Conservation (phyloP, 1,139 yeast species). For the Hansenula sp. region DNA sequence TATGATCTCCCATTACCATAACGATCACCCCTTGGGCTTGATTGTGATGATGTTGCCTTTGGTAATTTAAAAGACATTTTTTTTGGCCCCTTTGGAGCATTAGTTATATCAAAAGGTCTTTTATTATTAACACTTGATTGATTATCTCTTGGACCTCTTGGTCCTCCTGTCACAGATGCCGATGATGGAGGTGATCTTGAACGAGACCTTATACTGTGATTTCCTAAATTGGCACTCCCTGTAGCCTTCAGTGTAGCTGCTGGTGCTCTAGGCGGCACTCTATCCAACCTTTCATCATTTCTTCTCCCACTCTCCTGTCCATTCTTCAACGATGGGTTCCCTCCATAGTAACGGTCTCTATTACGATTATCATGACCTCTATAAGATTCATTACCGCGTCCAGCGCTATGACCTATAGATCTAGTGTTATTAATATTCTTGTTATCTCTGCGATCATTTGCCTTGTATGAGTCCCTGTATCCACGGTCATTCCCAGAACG, state of each 20-base stretch:
- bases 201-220: conserved; percentile 1
- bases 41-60: conserved; percentile 2
- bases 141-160: not conserved
- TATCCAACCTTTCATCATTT: not conserved
- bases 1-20: conserved; percentile 11
- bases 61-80: conserved; percentile 16
- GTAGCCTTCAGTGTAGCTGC: not conserved
- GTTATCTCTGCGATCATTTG: not conserved
- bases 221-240: not conserved
- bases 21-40: not conserved
- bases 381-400: not conserved
- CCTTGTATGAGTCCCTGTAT: not conserved
- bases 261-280: not conserved
- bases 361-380: not conserved
- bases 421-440: too few species aligned
- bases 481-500: not conserved
- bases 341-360: not conserved
- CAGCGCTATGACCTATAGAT: not conserved
- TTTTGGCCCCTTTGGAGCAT: conserved; percentile 21
- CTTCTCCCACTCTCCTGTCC: not conserved
- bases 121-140: conserved; percentile 1
- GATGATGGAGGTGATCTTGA: conserved; percentile 1
- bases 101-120: conserved; percentile 4
- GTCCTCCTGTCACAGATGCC: not conserved
- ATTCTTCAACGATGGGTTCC: not conserved